Percentiles rank a stretch among this genome's conserved stretches.
Conservation (phyloP, 164 flowering plant genomes). For the Tetracentron sinense region DNA sequence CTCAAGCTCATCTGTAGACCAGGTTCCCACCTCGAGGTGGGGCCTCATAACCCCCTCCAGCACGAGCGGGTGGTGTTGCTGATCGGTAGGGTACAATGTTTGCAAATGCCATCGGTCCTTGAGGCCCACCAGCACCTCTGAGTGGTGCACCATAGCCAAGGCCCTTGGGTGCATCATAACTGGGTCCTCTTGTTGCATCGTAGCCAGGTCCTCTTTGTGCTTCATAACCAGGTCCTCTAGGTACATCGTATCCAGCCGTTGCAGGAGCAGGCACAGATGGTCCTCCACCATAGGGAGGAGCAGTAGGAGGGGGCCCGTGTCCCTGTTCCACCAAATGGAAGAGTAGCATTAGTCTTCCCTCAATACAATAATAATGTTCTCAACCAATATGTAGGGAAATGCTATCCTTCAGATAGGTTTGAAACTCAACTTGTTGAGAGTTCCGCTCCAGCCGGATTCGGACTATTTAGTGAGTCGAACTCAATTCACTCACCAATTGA, state of each 20-base stretch:
- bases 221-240: conserved; percentile 27
- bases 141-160: conserved; percentile 26
- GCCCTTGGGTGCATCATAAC: conserved; percentile 23
- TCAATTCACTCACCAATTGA: no score
- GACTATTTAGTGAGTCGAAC: no score
- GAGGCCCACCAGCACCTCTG: conserved; percentile 36
- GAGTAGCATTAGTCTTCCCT: background rate
- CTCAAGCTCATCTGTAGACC: conserved; percentile 32
- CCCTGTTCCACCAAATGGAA: conserved; percentile 11
- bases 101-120: conserved; percentile 33
- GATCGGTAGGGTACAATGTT: conserved; percentile 40
- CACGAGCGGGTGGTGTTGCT: conserved; percentile 45
- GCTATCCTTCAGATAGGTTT: no score
- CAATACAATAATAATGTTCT: background rate
- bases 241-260: conserved; percentile 23
- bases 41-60: conserved; percentile 37
- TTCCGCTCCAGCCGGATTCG: no score
- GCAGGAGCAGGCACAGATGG: conserved; percentile 28
- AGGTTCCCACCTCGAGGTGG: conserved; percentile 47
- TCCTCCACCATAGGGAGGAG: conserved; percentile 28
- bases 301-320: conserved; percentile 8
- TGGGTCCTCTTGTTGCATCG: conserved; percentile 25
- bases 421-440: background rate
- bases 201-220: conserved; percentile 23
- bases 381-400: background rate